Percentiles rank a stretch among this genome's conserved stretches.
Evolutionary conservation across 805 yeast species (phyloP).

Genomic region (Starmerella floris): DNA sequence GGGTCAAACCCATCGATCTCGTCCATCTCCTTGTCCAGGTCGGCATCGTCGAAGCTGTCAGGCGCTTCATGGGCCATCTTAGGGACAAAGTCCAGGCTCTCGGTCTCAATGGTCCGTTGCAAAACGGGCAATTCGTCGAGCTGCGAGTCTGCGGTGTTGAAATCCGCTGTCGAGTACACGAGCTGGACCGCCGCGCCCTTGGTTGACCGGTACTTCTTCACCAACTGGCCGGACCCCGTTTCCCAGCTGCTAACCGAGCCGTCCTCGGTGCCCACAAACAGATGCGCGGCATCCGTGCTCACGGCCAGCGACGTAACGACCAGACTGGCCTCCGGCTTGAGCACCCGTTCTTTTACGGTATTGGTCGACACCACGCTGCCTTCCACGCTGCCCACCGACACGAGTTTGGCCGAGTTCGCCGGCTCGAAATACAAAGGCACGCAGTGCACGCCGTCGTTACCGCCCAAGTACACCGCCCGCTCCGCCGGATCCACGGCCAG

Average conservation of each 20-base stretch:
- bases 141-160: conserved; percentile 3
- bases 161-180: not conserved
- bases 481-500: conserved; percentile 66
- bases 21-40: not conserved
- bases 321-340: conserved; percentile 12
- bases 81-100: conserved; percentile 9
- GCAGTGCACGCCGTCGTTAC: conserved; percentile 47
- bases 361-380: conserved; percentile 40
- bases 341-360: conserved; percentile 27
- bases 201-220: conserved; percentile 21
- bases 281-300: conserved; percentile 59
- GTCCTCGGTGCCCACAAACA: conserved; percentile 59
- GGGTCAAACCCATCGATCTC: not conserved
- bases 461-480: conserved; percentile 59
- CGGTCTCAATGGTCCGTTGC: conserved; percentile 20
- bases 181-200: conserved; percentile 20
- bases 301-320: conserved; percentile 42
- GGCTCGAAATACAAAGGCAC: conserved; percentile 39
- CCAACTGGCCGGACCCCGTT: conserved; percentile 29
- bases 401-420: conserved; percentile 31
- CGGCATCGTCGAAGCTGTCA: not conserved
- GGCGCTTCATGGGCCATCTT: not conserved
- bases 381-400: conserved; percentile 47
- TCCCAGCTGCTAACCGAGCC: conserved; percentile 64
- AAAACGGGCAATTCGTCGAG: conserved; percentile 21